Conservation (phyloP, 306 rosid genomes). For the Cyamopsis tetragonoloba region DNA sequence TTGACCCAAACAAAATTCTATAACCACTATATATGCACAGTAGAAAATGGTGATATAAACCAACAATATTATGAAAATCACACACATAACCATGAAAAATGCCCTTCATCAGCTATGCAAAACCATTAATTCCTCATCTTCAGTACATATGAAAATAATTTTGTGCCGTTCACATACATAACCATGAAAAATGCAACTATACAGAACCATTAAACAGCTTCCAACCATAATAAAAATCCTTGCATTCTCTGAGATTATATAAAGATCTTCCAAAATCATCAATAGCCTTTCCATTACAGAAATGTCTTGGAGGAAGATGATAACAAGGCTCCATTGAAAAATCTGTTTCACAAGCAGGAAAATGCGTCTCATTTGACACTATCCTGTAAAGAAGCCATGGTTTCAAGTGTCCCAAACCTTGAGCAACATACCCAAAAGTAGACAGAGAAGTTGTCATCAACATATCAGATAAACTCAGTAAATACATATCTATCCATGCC, state of each 20-base stretch:
- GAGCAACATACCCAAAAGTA: conserved; percentile 66
- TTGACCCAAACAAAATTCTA: no score
- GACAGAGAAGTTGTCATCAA: conserved; percentile 60
- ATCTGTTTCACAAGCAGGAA: conserved; percentile 42
- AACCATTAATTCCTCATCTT: no score
- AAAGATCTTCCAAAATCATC: conserved; percentile 33
- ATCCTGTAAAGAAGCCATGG: conserved; percentile 50
- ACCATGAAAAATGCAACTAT: background rate
- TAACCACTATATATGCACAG: no score
- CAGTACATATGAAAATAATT: no score
- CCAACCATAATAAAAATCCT: conserved; percentile 46
- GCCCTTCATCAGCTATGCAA: no score
- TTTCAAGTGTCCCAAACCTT: conserved; percentile 49
- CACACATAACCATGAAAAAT: no score
- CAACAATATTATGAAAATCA: no score
- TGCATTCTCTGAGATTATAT: conserved; percentile 44
- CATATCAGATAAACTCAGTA: conserved; percentile 49
- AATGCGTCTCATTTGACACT: background rate
- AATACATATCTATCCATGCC: conserved; percentile 56
- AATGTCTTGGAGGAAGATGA: conserved; percentile 45
- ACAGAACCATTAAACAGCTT: conserved; percentile 30
- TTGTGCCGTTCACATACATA: no score
- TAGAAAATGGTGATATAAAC: no score
- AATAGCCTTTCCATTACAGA: conserved; percentile 36
- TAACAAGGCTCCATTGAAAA: conserved; percentile 59